Conservation (phyloP, 495 filamentous ascomycete genomes). For the Lasiosphaeris hirsuta region DNA sequence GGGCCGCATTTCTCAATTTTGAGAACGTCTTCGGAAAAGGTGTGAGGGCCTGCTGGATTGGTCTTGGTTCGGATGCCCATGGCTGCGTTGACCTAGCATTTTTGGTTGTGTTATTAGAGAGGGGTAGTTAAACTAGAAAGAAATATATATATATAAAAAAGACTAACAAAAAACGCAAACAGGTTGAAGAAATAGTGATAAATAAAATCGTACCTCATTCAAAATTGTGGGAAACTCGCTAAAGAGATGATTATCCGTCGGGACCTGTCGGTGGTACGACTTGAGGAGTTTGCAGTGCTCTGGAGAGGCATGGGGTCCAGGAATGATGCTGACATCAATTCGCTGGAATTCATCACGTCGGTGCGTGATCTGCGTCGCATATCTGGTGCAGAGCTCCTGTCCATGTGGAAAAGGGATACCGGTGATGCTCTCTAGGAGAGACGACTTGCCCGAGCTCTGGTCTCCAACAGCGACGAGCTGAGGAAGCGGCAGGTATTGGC, state of each 20-base stretch:
- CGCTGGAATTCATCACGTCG: slow-evolving; percentile 20
- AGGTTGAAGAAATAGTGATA: too few relatives aligned
- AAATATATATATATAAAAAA: too few relatives aligned
- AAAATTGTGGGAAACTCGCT: too few relatives aligned
- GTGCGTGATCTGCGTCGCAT: slow-evolving; percentile 55
- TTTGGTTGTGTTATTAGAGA: too few relatives aligned
- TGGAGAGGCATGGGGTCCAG: slow-evolving; percentile 29
- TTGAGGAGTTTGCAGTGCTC: slow-evolving; percentile 17
- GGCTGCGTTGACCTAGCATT: too few relatives aligned
- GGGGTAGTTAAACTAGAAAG: too few relatives aligned
- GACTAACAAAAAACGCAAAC: too few relatives aligned
- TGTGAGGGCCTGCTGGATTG: too few relatives aligned
- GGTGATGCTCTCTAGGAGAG: slow-evolving; percentile 47
- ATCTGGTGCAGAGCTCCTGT: slow-evolving; percentile 49
- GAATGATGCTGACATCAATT: slow-evolving; percentile 42
- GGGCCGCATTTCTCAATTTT: slow-evolving; percentile 56
- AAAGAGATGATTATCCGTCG: slow-evolving; percentile 15
- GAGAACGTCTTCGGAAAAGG: too few relatives aligned
- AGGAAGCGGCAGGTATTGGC: slow-evolving; percentile 35
- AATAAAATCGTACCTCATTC: too few relatives aligned
- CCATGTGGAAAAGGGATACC: slow-evolving; percentile 46
- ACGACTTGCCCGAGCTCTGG: slow-evolving; percentile 49
- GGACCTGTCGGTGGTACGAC: slow-evolving; percentile 10
- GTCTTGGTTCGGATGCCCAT: too few relatives aligned
- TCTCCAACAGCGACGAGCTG: slow-evolving; percentile 48